Evolutionary conservation across 768 basidiomycete species (phyloP).

Genomic region (Mycena sanguinolenta): DNA sequence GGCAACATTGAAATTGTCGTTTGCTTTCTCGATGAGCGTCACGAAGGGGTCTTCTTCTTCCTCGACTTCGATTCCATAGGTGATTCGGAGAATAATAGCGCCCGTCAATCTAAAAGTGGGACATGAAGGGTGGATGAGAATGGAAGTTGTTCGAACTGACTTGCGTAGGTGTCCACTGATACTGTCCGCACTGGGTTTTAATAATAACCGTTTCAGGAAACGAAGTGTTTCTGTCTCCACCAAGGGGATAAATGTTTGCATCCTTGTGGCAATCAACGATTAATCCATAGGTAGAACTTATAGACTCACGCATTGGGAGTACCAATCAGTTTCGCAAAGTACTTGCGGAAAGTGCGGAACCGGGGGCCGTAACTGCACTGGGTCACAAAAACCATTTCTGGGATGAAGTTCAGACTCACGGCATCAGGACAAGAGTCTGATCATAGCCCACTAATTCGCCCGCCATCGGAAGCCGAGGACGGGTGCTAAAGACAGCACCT

Average conservation of each 20-base stretch:
- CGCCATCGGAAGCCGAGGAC: slow-evolving; percentile 63
- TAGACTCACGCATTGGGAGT: slow-evolving; percentile 37
- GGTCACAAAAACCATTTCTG: neutral
- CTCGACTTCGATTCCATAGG: slow-evolving; percentile 69
- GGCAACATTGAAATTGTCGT: slow-evolving; percentile 64
- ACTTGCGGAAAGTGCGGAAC: slow-evolving; percentile 59
- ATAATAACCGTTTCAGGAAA: slow-evolving; percentile 54
- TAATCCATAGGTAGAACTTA: neutral
- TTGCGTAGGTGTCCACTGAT: slow-evolving; percentile 54
- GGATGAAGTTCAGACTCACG: slow-evolving; percentile 18
- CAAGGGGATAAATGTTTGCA: slow-evolving; percentile 49
- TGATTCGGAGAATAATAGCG: slow-evolving; percentile 65
- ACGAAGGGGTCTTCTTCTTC: slow-evolving; percentile 67
- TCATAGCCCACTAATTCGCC: slow-evolving; percentile 64
- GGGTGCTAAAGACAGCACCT: slow-evolving; percentile 61
- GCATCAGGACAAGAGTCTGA: slow-evolving; percentile 60
- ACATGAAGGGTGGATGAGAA: slow-evolving; percentile 8
- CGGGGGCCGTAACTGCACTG: slow-evolving; percentile 52
- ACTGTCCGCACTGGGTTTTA: slow-evolving; percentile 44
- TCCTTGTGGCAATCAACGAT: neutral
- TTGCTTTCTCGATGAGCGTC: slow-evolving; percentile 64
- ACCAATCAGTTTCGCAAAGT: slow-evolving; percentile 59
- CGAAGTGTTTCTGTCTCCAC: slow-evolving; percentile 51
- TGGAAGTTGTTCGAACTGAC: slow-evolving; percentile 43
- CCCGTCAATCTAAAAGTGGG: slow-evolving; percentile 58